Conservation (phyloP, 1,284 basidiomycete species). For the Butyriboletus pseudospeciosus region DNA sequence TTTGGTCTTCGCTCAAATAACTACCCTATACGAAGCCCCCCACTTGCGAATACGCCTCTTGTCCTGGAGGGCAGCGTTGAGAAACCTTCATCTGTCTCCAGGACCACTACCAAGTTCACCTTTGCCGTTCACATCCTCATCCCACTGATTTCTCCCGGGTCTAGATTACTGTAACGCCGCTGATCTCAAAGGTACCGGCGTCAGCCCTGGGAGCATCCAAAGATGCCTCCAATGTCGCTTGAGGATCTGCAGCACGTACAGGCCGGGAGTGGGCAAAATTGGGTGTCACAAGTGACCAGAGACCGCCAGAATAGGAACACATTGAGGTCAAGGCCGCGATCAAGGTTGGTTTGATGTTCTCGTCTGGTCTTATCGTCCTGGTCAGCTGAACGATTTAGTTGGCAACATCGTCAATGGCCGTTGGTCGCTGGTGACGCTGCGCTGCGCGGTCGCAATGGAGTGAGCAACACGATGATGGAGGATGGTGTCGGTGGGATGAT, state of each 20-base stretch:
- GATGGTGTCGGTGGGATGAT: constrained; percentile 32
- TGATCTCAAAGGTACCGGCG: constrained; percentile 7
- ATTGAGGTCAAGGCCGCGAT: constrained; percentile 74
- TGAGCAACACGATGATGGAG: constrained; percentile 47
- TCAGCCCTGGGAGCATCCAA: constrained; percentile 5
- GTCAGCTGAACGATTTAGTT: neutral
- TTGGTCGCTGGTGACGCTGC: constrained; percentile 46
- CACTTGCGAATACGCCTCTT: constrained; percentile 50
- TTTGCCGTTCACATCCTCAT: neutral
- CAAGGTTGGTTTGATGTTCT: constrained; percentile 50
- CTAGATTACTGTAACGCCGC: constrained; percentile 2
- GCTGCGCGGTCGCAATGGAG: constrained; percentile 12
- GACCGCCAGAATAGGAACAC: constrained; percentile 62
- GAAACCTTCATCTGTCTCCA: constrained; percentile 24
- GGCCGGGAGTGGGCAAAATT: constrained; percentile 31
- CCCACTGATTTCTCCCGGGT: neutral
- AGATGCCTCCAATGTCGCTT: too few relatives aligned
- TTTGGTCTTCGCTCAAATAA: constrained; percentile 48
- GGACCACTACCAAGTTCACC: constrained; percentile 7
- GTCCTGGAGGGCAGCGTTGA: constrained; percentile 38
- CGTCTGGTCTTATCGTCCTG: constrained; percentile 1
- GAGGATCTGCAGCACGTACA: too few relatives aligned
- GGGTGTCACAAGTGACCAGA: constrained; percentile 43
- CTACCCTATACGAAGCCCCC: constrained; percentile 58
- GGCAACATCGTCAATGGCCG: constrained; percentile 55